Conservation (phyloP, 2,329 filamentous ascomycete genomes). For the Apiospora arundinis region DNA sequence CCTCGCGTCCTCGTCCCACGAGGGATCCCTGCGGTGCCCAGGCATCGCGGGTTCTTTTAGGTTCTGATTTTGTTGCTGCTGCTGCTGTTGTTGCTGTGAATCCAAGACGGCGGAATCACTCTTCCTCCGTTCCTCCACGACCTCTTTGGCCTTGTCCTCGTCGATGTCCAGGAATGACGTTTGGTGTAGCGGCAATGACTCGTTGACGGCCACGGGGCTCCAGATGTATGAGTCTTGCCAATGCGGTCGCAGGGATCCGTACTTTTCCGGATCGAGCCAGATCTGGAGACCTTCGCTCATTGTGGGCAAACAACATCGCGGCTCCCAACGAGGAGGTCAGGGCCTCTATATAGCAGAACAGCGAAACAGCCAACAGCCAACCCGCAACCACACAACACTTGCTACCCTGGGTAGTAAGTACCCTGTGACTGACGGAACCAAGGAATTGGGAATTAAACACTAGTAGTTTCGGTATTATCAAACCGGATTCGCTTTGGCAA, state of each 20-base stretch:
- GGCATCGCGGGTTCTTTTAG: not conserved
- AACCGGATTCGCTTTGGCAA: not conserved
- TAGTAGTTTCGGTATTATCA: not conserved
- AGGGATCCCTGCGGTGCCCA: not conserved
- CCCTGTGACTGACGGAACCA: no score
- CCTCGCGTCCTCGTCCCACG: slow-evolving; percentile 4
- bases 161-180: slow-evolving; percentile 26
- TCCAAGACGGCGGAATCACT: not conserved
- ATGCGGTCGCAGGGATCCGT: slow-evolving; percentile 21
- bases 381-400: no score
- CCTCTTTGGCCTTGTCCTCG: slow-evolving; percentile 11
- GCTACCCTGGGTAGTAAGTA: no score
- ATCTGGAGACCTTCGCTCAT: slow-evolving; percentile 12
- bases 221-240: slow-evolving; percentile 29
- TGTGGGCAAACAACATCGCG: not conserved
- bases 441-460: not conserved
- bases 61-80: not conserved
- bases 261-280: slow-evolving; percentile 24
- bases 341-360: not conserved
- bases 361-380: no score
- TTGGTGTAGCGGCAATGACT: slow-evolving; percentile 25
- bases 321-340: not conserved
- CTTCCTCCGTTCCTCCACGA: not conserved
- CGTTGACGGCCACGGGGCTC: slow-evolving; percentile 27
- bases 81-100: not conserved